Base-by-base conservation (phyloP, 768 basidiomycete species). In the Leccinum variicolor region DNA sequence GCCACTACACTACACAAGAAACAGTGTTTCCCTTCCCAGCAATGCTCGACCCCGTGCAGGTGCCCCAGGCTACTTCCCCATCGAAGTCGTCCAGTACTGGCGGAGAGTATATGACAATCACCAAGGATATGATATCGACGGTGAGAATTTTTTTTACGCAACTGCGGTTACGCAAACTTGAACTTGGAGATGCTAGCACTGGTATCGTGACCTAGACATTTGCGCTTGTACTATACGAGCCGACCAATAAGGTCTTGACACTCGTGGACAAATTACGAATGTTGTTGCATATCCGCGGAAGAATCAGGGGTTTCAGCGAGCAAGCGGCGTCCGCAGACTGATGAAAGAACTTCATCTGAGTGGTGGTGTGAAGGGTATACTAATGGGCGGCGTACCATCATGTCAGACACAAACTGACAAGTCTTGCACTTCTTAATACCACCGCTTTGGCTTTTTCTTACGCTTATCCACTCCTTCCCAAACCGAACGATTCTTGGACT, bases 401-500 rank as follows among this genome's bases (percentile, higher is more conserved):
- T 19, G 19, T 28, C 26, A 19, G n/a, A 31, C 7, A n/a, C 15
- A 28, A 25, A 33, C 7, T 14, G 11, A 36, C 10, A 23, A 23
- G 11, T n/a, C 1, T 21, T 33, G 17, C 11, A 23, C 19, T 21
- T 60, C 15, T 47, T 33, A 70, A 26, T 63, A 17, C 57, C 69
- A 69, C 19, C 62, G 56, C 49, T 56, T 68, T 21, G 56, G 41
- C 21, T 51, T 67, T 55, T 26, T 67, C 36, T 19, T 59, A 43
- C 53, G 49, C 21, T 8, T 50, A 19, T 54, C 45, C 11, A 50
- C 54, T 19, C 68, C 67, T 50, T 68, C 67, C 67, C 67, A 68
- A 29, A 67, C 48, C 0, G 67, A 70, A 49, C 58, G 63, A 19
- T 68, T 70, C 52, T 49, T 58, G 29, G 59, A 65, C 49, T 70